A percentile compares a stretch with the other conserved stretches of the same genome.
These are phyloP conservation scores for Chenopodium album DNA, from an alignment of 148 eudicot species.

Conservation along the genomic window DNA sequence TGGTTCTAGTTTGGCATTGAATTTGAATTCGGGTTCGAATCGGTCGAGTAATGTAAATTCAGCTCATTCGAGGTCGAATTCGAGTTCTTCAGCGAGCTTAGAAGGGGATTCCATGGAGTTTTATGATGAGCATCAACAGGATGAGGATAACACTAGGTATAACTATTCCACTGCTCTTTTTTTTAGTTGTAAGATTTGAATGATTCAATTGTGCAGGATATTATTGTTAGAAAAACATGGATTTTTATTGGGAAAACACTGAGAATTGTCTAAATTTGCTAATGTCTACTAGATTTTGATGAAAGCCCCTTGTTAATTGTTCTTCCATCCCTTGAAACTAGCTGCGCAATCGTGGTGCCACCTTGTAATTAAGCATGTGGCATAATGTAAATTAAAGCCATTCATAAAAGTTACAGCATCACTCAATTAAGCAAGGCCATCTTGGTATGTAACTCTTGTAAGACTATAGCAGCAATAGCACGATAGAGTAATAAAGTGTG, in stretches of 20 bases:
- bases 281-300: no score
- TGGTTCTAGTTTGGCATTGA: slow-evolving; percentile 9
- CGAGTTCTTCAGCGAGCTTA: slow-evolving; percentile 56
- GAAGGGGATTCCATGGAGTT: slow-evolving; percentile 41
- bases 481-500: neutral
- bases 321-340: neutral
- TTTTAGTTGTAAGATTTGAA: neutral
- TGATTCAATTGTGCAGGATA: neutral
- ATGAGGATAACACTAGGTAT: slow-evolving; percentile 70
- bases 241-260: neutral
- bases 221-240: neutral
- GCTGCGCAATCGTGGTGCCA: neutral
- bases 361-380: neutral
- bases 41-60: slow-evolving; percentile 4
- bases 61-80: slow-evolving; percentile 34
- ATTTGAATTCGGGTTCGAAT: slow-evolving; percentile 20
- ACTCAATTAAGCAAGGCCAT: neutral
- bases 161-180: neutral
- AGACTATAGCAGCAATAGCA: neutral
- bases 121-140: slow-evolving; percentile 33
- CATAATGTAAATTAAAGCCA: neutral
- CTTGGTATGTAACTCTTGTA: neutral
- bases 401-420: neutral
- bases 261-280: neutral
- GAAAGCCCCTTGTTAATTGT: no score